These are phyloP conservation scores for Lablab purpureus DNA, from an alignment of 306 rosid genomes.

Conservation along the genomic window DNA sequence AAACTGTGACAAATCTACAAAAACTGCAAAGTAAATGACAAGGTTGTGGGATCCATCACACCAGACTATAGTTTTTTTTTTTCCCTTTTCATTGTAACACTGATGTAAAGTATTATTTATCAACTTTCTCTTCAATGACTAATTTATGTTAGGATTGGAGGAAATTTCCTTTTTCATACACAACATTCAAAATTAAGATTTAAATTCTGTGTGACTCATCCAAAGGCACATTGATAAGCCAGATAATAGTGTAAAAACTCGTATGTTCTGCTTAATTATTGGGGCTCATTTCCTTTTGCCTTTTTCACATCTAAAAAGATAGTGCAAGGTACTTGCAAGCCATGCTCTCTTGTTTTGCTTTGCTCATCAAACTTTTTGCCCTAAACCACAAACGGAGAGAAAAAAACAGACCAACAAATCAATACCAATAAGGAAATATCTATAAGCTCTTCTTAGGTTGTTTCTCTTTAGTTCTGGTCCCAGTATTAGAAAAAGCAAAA, in stretches of 20 bases:
- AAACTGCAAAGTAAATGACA: background rate
- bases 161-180: too few relatives aligned
- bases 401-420: background rate
- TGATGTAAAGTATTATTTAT: too few relatives aligned
- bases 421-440: background rate
- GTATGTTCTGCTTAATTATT: conserved; percentile 8
- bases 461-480: conserved; percentile 3
- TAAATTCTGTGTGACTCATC: too few relatives aligned
- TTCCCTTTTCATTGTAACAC: too few relatives aligned
- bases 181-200: too few relatives aligned
- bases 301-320: conserved; percentile 35
- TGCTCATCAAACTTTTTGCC: conserved; percentile 12
- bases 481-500: conserved; percentile 12
- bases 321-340: conserved; percentile 25
- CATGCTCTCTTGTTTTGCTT: conserved; percentile 35
- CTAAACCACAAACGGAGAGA: background rate
- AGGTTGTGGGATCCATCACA: conserved; percentile 40
- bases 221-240: too few relatives aligned
- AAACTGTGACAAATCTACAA: conserved; percentile 32
- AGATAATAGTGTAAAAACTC: background rate
- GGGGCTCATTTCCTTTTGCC: conserved; percentile 32
- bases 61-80: too few relatives aligned
- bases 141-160: too few relatives aligned
- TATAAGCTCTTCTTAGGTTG: background rate
- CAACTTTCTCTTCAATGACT: too few relatives aligned